These are phyloP conservation scores for Gloeopeniophorella convolvens DNA, from an alignment of 768 basidiomycete species.

Conservation along the genomic window DNA sequence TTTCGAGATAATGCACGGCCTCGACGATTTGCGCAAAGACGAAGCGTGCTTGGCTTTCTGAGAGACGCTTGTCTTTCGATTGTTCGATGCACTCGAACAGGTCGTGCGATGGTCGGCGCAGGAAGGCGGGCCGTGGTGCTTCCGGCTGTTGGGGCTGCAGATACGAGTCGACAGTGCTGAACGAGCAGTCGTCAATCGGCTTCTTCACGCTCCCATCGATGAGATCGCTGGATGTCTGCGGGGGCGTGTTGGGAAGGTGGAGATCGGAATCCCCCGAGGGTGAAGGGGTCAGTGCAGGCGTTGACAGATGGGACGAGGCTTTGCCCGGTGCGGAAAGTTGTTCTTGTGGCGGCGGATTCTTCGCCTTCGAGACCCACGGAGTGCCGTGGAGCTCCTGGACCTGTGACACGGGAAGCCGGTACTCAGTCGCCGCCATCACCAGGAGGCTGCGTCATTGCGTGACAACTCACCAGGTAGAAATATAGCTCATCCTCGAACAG, in stretches of 20 bases:
- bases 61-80: slow-evolving; percentile 68
- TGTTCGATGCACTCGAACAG: slow-evolving; percentile 95
- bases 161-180: slow-evolving; percentile 7
- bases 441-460: background rate
- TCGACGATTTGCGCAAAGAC: slow-evolving; percentile 87
- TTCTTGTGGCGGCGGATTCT: slow-evolving; percentile 25
- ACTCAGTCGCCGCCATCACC: background rate
- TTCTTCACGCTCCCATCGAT: slow-evolving; percentile 3
- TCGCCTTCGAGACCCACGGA: slow-evolving; percentile 62
- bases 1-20: slow-evolving; percentile 73
- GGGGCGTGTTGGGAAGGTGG: slow-evolving; percentile 13
- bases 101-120: slow-evolving; percentile 80
- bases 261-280: slow-evolving; percentile 17
- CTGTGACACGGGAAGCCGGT: slow-evolving; percentile 33
- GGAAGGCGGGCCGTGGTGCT: slow-evolving; percentile 36
- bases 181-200: background rate
- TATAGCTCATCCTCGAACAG: slow-evolving; percentile 78
- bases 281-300: slow-evolving; percentile 20
- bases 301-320: slow-evolving; percentile 13
- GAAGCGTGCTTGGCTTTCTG: slow-evolving; percentile 71
- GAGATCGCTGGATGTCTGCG: slow-evolving; percentile 9
- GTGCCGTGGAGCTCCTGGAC: slow-evolving; percentile 90
- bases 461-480: slow-evolving; percentile 72
- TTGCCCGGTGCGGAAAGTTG: slow-evolving; percentile 3
- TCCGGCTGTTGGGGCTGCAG: slow-evolving; percentile 18